Base-by-base conservation (phyloP, 164 flowering plant species). In the Houttuynia cordata region DNA sequence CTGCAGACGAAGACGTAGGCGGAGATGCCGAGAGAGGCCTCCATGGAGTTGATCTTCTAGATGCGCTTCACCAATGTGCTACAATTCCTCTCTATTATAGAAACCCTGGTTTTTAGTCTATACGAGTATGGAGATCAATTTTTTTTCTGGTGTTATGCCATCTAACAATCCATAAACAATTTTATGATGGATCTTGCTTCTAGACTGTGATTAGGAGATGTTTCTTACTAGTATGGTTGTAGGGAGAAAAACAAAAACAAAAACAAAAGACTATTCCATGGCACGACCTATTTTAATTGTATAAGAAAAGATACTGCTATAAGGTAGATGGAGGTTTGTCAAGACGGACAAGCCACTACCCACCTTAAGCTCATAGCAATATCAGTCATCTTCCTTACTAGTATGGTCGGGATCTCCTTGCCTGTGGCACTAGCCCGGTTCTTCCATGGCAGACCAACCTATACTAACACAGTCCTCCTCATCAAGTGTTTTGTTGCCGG, bases 401-500 rank as follows among this genome's bases (percentile, higher is more conserved):
- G 94, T 70, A 71, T 82, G 25, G 50, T 75, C 12, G 94, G 90
- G 4, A 76, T 86, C 17, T 64, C 81, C 1, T 64, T 64, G 0
- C 94, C 94, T 0, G 85, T 84, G 3, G 8, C 81, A 14, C 81
- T 86, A 8, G 83, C 94, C 1, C 76, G 81, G 0, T 39, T 60
- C 4, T 83, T 86, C 65, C 84, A 79, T 8, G 83, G 83, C 41
- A 77, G 77, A 25, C 79, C 87, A 15, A 22, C 39, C 1, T 81
- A 82, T 73, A 82, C 80, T 60, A 76, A 74, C 55, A 79, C 76
- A 1, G 54, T 68, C 0, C 73, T 84, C 0, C 8, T 80, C n/a
- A 81, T 86, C 75, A 86, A 86, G 72, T 84, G 90, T 77, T 86
- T 84, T 75, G 94, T 90, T 10, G 94, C 94, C 34, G 94, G 94